Evolutionary conservation across 441 rosid genomes (phyloP).

Genomic region (Gossypium schwendimanii): DNA sequence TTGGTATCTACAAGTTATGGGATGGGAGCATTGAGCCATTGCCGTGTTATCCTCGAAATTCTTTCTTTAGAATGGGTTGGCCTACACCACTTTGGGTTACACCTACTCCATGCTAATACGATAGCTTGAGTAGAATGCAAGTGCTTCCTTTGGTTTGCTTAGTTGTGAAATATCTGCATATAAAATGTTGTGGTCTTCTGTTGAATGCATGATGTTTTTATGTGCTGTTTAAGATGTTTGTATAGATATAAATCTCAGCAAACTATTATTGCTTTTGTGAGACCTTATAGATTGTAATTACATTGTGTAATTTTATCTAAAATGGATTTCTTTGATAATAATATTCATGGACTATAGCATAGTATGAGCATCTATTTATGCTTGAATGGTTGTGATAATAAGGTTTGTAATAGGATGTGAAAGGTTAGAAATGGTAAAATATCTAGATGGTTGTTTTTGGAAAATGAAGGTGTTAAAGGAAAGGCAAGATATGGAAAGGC

Average conservation of each 20-base stretch:
- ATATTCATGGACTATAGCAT: not conserved
- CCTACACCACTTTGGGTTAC: slow-evolving; percentile 55
- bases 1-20: slow-evolving; percentile 41
- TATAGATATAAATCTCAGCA: slow-evolving; percentile 5
- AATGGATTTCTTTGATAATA: not conserved
- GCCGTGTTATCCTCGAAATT: slow-evolving; percentile 27
- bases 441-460: too few species aligned
- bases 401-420: not conserved
- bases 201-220: not conserved
- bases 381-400: not conserved
- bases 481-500: not conserved
- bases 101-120: slow-evolving; percentile 39
- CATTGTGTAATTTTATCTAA: not conserved
- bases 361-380: not conserved
- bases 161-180: not conserved
- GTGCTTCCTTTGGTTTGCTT: slow-evolving; percentile 4
- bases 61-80: slow-evolving; percentile 14
- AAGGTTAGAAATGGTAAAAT: too few species aligned
- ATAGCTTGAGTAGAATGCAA: slow-evolving; percentile 10
- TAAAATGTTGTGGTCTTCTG: not conserved
- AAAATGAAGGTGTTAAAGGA: too few species aligned
- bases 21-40: slow-evolving; percentile 40
- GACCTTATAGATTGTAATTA: not conserved
- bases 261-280: not conserved
- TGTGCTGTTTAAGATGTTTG: slow-evolving; percentile 6